Conservation (phyloP, 2,329 filamentous ascomycete species). For the Aspergillus fumigatiaffinis region DNA sequence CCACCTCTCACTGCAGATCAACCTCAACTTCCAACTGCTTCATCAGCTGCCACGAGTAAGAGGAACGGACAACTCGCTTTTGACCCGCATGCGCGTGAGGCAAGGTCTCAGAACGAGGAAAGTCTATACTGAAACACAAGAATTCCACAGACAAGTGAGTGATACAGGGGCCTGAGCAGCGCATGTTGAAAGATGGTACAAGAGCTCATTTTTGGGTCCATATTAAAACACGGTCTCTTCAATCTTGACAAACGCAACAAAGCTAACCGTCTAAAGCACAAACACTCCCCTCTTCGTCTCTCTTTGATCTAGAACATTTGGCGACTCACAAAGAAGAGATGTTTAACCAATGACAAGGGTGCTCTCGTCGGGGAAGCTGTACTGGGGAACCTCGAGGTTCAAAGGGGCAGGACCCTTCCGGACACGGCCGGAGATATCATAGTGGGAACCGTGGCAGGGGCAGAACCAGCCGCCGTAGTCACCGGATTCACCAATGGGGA, state of each 20-base stretch:
- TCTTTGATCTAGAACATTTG: conserved; percentile 1
- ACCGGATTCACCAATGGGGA: conserved; percentile 97
- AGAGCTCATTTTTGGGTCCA: conserved; percentile 33
- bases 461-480: conserved; percentile 99
- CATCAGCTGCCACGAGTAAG: conserved; percentile 3
- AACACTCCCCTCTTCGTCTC: conserved; percentile 12
- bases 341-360: conserved; percentile 88
- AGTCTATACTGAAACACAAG: conserved; percentile 15
- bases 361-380: conserved; percentile 88
- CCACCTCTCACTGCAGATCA: conserved; percentile 7
- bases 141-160: conserved; percentile 9
- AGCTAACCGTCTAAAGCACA: conserved; percentile 31
- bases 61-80: conserved; percentile 1
- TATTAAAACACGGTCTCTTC: conserved; percentile 38
- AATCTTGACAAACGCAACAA: conserved; percentile 33
- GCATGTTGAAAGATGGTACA: conserved; percentile 15
- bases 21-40: background rate
- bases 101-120: conserved; percentile 15
- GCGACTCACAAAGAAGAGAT: conserved; percentile 1
- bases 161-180: conserved; percentile 15
- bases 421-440: conserved; percentile 98
- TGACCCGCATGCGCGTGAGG: conserved; percentile 13
- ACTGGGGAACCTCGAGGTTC: conserved; percentile 90
- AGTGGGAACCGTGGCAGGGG: conserved; percentile 99
- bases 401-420: conserved; percentile 95